Conservation (phyloP, 2,329 filamentous ascomycete species). For the Arthrobotrys sphaeroides region DNA sequence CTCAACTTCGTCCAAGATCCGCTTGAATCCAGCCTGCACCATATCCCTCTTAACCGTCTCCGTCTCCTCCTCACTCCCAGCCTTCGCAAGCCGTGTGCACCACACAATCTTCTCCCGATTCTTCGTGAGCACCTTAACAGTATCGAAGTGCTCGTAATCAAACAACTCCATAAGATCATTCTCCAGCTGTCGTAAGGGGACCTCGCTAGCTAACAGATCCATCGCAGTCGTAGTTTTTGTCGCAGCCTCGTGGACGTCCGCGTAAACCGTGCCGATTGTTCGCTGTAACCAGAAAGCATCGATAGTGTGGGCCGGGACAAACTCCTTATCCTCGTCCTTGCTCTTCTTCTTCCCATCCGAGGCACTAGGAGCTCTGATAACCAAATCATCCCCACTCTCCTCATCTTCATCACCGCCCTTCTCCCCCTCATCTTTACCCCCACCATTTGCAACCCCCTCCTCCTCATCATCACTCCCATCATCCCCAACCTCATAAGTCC, state of each 20-base stretch:
- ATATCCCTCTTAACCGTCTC: constrained; percentile 87
- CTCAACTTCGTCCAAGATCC: constrained; percentile 86
- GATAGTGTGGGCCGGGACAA: constrained; percentile 84
- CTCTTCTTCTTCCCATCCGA: constrained; percentile 63
- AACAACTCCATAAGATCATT: constrained; percentile 99
- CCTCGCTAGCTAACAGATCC: constrained; percentile 83
- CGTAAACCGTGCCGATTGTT: constrained; percentile 86
- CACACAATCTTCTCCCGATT: constrained; percentile 96
- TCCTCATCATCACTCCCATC: constrained; percentile 78
- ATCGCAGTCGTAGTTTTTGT: constrained; percentile 89
- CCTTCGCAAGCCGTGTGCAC: constrained; percentile 86
- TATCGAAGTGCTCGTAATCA: constrained; percentile 93
- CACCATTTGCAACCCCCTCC: constrained; percentile 71
- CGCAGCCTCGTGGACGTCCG: constrained; percentile 90
- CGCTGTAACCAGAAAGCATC: constrained; percentile 98
- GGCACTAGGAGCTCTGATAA: constrained; percentile 75
- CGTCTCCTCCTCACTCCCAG: constrained; percentile 77
- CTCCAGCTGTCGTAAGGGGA: constrained; percentile 88
- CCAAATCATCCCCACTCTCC: constrained; percentile 77
- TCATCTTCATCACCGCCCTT: constrained; percentile 62
- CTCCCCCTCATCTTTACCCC: constrained; percentile 65
- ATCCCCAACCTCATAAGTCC: constrained; percentile 82
- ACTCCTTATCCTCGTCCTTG: constrained; percentile 67
- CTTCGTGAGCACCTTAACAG: constrained; percentile 87
- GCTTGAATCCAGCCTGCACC: constrained; percentile 83